Evolutionary conservation across 2,329 filamentous ascomycete species (phyloP).

Genomic region (Myotisia sp.): DNA sequence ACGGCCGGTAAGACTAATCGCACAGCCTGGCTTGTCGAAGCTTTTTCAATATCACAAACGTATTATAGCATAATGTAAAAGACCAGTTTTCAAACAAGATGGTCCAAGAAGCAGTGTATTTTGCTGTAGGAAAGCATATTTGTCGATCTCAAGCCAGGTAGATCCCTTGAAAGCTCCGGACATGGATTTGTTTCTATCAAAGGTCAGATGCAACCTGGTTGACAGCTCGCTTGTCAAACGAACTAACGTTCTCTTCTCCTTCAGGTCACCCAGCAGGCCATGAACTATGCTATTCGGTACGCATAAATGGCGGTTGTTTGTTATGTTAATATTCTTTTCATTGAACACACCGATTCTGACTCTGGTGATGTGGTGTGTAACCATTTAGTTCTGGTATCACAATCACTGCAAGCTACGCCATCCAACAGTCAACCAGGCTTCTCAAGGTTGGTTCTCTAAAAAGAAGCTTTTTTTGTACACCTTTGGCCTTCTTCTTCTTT

Average conservation of each 20-base stretch:
- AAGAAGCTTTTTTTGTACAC: too few species aligned
- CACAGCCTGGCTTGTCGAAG: too few species aligned
- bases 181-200: constrained; percentile 59
- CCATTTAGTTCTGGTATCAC: constrained; percentile 55
- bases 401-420: constrained; percentile 71
- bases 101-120: too few species aligned
- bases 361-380: neutral
- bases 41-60: too few species aligned
- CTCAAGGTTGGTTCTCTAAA: constrained; percentile 46
- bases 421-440: constrained; percentile 64
- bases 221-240: neutral
- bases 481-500: too few species aligned
- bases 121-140: too few species aligned
- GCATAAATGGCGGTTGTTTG: too few species aligned
- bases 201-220: constrained; percentile 30
- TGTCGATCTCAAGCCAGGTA: too few species aligned
- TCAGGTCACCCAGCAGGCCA: constrained; percentile 59
- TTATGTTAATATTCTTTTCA: constrained; percentile 5
- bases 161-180: too few species aligned
- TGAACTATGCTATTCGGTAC: constrained; percentile 79
- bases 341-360: neutral
- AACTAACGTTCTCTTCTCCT: neutral
- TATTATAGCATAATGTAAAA: too few species aligned
- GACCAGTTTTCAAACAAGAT: too few species aligned
- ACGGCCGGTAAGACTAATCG: too few species aligned